Evolutionary conservation across 2,329 filamentous ascomycete genomes (phyloP), one percentile per base, ranked within the genome.

Genomic region (Ceratocystiopsis brevicomis): DNA sequence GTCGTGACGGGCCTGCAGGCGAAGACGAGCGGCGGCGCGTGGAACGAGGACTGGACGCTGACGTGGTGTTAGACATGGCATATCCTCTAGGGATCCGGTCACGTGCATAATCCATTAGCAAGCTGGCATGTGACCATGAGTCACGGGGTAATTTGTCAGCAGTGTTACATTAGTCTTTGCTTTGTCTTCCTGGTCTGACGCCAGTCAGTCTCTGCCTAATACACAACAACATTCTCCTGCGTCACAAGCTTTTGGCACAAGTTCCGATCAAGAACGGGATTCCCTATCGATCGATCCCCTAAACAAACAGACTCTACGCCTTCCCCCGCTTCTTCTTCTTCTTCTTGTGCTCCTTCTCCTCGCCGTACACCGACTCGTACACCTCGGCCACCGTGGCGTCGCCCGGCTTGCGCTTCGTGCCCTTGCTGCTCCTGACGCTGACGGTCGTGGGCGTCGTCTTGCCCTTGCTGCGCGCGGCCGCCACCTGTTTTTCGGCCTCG

Each of bases 401-500:
- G 10, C 62, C 66, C 0, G 74, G 81, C 63, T 92, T 92, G 53
- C 84, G 69, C 68, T 90, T 88, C 49, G 61, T 53, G 18, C 40
- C 13, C 61, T 86, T 84, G 45, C 66, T 66, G n/a, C 76, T 74
- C 67, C 87, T 90, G 44, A 96, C 75, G 56, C 81, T 87, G 25
- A 95, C 84, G 0, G 77, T 79, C 15, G 68, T 67, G 35, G 41
- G 33, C 70, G 41, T 45, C 70, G 41, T 45, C 38, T 35, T 37
- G 21, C 45, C 38, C 30, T 40, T 37, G 3, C 13, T 30, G 37
- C 64, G 53, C 9, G 71, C 70, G 44, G 58, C 68, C 17, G 67
- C 60, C 32, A 94, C 76, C 54, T 86, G 78, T 56, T 81, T 79
- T 61, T 95, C 87, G 0, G 78, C 77, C 10, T 76, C 74, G 41